Evolutionary conservation across 148 eudicot species (phyloP).

Genomic region (Silene uniflora): DNA sequence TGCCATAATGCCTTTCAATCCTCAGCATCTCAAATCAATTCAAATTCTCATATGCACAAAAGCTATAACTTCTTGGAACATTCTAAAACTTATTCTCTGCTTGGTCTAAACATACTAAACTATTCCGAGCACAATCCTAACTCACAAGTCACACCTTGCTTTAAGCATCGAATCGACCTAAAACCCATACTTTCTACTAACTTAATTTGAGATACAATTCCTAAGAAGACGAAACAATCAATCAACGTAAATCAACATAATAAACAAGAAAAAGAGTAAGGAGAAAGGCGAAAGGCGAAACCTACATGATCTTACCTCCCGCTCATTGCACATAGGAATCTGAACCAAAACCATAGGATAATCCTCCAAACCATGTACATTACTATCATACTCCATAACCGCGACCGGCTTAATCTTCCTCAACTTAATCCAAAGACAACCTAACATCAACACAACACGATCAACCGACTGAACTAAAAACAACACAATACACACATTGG

Average conservation of each 20-base stretch:
- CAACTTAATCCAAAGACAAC: slow-evolving; percentile 72
- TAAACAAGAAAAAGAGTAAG: not conserved
- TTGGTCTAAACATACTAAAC: not conserved
- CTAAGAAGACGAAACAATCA: not conserved
- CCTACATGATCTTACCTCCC: slow-evolving; percentile 97
- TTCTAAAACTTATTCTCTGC: not conserved
- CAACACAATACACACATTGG: slow-evolving; percentile 64
- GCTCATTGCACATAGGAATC: slow-evolving; percentile 96
- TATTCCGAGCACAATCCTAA: not conserved
- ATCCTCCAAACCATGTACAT: slow-evolving; percentile 33
- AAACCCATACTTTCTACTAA: not conserved
- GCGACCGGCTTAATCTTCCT: slow-evolving; percentile 65
- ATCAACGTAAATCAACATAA: slow-evolving; percentile 8
- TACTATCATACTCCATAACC: slow-evolving; percentile 33
- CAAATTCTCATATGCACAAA: slow-evolving; percentile 7
- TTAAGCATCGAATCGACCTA: not conserved
- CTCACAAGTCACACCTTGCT: not conserved
- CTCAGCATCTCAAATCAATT: slow-evolving; percentile 4
- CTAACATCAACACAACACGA: slow-evolving; percentile 63
- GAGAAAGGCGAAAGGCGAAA: slow-evolving; percentile 34
- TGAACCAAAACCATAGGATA: slow-evolving; percentile 90
- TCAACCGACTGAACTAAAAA: slow-evolving; percentile 82
- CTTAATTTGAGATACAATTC: not conserved
- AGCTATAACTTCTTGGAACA: not conserved
- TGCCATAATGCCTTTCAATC: not conserved